Percentiles rank a stretch among this genome's conserved stretches.
phyloP scores from a whole-genome alignment of 2,329 filamentous ascomycete genomes.

The Xylariaceae sp. region DNA sequence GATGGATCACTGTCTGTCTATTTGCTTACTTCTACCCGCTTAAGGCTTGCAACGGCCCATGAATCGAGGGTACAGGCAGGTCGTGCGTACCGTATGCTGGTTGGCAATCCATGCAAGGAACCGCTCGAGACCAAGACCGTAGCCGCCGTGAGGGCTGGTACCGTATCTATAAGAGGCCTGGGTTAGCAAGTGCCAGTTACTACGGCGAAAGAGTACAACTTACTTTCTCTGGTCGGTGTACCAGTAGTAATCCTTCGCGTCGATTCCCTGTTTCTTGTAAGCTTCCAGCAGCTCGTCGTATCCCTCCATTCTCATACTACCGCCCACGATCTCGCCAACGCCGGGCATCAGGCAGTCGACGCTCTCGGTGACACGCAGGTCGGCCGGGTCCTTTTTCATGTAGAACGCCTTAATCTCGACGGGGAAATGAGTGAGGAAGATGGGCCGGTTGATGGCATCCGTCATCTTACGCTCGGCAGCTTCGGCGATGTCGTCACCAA shows the following conservation, averaged over 20 bases:
- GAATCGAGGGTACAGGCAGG: conserved; percentile 73
- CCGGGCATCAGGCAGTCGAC: conserved; percentile 85
- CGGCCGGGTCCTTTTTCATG: conserved; percentile 83
- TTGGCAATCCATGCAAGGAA: conserved; percentile 61
- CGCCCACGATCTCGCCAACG: conserved; percentile 94
- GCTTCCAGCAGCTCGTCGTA: conserved; percentile 85
- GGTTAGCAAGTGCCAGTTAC: too few relatives aligned
- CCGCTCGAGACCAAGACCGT: conserved; percentile 86
- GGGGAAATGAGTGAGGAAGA: conserved; percentile 96
- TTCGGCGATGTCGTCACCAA: conserved; percentile 97
- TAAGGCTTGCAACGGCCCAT: conserved; percentile 58
- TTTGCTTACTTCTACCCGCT: not conserved
- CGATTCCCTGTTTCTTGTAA: conserved; percentile 81
- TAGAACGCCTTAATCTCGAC: conserved; percentile 98
- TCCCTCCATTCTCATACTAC: conserved; percentile 91
- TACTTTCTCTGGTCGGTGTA: conserved; percentile 96
- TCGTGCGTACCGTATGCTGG: conserved; percentile 59
- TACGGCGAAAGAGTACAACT: conserved; percentile 38
- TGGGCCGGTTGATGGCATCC: conserved; percentile 89
- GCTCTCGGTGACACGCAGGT: conserved; percentile 82
- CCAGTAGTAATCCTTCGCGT: conserved; percentile 89
- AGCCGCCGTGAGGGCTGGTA: conserved; percentile 85
- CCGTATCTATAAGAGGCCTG: conserved; percentile 62
- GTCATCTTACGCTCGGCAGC: conserved; percentile 97
- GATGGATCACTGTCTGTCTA: not conserved